Evolutionary conservation across 2,329 filamentous ascomycete species (phyloP).

Genomic region (Phyllosticta paracitricarpa): DNA sequence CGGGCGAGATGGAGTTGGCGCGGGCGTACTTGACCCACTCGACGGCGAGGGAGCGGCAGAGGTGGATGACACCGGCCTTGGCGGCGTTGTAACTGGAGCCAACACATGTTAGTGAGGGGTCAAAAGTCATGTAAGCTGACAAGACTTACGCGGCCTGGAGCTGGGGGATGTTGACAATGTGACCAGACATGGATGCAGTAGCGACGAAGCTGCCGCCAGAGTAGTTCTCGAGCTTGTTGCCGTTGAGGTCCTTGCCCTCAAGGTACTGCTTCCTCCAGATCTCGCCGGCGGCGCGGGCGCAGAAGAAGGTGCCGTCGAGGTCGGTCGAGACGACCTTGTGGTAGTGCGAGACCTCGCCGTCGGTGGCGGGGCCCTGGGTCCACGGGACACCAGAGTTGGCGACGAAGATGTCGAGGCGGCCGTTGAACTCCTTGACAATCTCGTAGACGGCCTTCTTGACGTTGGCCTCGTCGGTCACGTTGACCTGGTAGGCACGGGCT

Average conservation of each 20-base stretch:
- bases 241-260: constrained; percentile 10
- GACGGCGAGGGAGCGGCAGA: constrained; percentile 54
- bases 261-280: constrained; percentile 12
- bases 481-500: constrained; percentile 55
- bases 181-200: constrained; percentile 66
- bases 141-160: constrained; percentile 38
- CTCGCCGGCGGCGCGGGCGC: constrained; percentile 71
- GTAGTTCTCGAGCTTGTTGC: constrained; percentile 12
- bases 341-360: constrained; percentile 60
- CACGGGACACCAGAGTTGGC: constrained; percentile 54
- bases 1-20: constrained; percentile 58
- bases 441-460: constrained; percentile 48
- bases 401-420: constrained; percentile 57
- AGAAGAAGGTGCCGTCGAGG: constrained; percentile 79
- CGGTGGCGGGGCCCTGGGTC: constrained; percentile 59
- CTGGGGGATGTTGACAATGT: constrained; percentile 74
- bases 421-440: constrained; percentile 59
- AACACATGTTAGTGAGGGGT: no score
- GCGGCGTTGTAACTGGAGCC: constrained; percentile 31
- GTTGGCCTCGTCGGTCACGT: constrained; percentile 46
- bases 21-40: constrained; percentile 62
- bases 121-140: no score
- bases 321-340: constrained; percentile 77
- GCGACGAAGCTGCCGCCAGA: constrained; percentile 50
- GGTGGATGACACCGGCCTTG: constrained; percentile 57